Evolutionary conservation across 2,329 filamentous ascomycete species (phyloP), one percentile per base, ranked within the genome.

Genomic region (Aspergillus sp.): DNA sequence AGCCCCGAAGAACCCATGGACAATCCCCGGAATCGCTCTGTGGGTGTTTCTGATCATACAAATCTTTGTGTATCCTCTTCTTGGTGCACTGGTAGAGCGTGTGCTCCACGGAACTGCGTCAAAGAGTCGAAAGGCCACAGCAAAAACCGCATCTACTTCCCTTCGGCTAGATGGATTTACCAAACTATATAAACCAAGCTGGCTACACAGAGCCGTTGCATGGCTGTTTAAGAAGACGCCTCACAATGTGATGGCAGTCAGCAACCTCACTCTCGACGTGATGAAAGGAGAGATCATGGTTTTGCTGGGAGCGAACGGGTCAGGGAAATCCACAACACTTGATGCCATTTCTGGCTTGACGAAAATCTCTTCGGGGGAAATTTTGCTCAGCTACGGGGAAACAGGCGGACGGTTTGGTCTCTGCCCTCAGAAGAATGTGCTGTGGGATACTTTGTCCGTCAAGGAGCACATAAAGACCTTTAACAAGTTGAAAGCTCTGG

Each of bases 371-470:
- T 76, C 72, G 36, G 88, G 88, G 2, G 69, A 70, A 3, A 91
- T 95, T 43, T 75, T 74, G 15, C 79, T 94, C 28, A 81, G 91
- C 44, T 84, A 82, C 4, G 80, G 78, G 4, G 79, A 88, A 43
- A 80, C 79, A 1, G 79, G 76, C 7, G 83, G 83, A 7, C 85
- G 84, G 0, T 71, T 95, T 13, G 88, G 88, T 10, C 78, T 93
- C 26, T 89, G 86, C 35, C 88, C 88, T 0, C 88, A 95, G 55
- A 88, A 89, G 66, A 95, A 95, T 47, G 88, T 95, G 4, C 71
- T 95, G 19, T 95, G 88, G 86, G 82, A 89, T 45, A 80, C 86
- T 36, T 63, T 95, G 34, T 93, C 83, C 0, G 86, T 93, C 0
- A 75, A 78, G 48, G 86, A 94, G 56, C 88, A 94, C 49, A 76